phyloP scores from a whole-genome alignment of 2,329 filamentous ascomycete genomes.

The Scedosporium dehoogii region DNA sequence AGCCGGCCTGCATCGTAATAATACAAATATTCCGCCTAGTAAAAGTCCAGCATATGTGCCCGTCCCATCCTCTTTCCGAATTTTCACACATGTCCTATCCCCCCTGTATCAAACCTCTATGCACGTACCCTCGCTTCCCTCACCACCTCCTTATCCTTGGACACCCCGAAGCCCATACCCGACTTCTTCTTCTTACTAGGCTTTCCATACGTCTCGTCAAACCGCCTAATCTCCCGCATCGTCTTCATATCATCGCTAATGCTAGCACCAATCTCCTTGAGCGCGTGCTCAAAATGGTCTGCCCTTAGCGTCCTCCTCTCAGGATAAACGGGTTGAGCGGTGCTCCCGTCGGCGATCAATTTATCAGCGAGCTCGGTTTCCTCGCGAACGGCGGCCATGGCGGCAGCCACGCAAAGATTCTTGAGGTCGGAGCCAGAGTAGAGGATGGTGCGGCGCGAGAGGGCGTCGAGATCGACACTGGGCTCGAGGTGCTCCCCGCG shows the following conservation, averaged over 20 bases:
- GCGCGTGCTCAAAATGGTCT: slow-evolving; percentile 73
- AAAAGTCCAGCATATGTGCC: not conserved
- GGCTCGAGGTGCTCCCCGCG: slow-evolving; percentile 54
- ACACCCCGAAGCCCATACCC: slow-evolving; percentile 49
- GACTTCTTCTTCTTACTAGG: slow-evolving; percentile 52
- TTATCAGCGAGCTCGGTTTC: slow-evolving; percentile 40
- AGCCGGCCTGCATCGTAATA: not conserved
- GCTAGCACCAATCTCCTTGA: slow-evolving; percentile 82
- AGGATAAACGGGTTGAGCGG: slow-evolving; percentile 47
- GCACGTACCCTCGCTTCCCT: slow-evolving; percentile 35
- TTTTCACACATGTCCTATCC: not conserved
- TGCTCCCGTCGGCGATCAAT: slow-evolving; percentile 18
- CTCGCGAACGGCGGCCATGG: slow-evolving; percentile 69
- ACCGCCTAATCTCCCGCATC: slow-evolving; percentile 79
- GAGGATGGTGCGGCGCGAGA: slow-evolving; percentile 60
- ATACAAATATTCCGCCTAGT: not conserved
- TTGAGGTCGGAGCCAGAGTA: slow-evolving; percentile 81
- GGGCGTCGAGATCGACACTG: slow-evolving; percentile 48
- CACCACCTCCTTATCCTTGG: slow-evolving; percentile 25
- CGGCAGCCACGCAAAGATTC: slow-evolving; percentile 70
- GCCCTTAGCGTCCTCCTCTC: slow-evolving; percentile 42
- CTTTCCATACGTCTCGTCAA: slow-evolving; percentile 72
- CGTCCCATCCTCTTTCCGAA: too few relatives aligned
- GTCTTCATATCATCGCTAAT: slow-evolving; percentile 91
- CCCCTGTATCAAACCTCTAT: too few relatives aligned